These are phyloP conservation scores for Exsudoporus frostii DNA, from an alignment of 768 basidiomycete genomes.

Conservation along the genomic window DNA sequence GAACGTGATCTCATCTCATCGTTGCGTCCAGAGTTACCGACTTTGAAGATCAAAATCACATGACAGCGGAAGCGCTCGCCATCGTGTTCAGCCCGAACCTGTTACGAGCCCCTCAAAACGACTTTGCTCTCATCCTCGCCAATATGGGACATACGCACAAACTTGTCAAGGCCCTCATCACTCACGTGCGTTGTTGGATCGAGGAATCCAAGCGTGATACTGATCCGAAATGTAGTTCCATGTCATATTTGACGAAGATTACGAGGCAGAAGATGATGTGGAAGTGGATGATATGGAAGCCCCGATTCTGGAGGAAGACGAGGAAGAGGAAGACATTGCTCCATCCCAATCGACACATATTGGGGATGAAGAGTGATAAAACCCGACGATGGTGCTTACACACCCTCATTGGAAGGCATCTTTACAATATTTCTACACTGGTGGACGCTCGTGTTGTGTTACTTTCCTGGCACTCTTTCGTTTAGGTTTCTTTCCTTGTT, in stretches of 20 bases:
- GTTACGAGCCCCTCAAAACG: conserved; percentile 72
- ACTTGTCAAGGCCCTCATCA: conserved; percentile 72
- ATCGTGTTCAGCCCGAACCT: conserved; percentile 86
- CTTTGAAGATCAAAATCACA: conserved; percentile 84
- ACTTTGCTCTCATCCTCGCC: conserved; percentile 71
- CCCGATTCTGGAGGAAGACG: conserved; percentile 61
- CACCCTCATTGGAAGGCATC: conserved; percentile 2
- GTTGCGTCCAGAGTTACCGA: conserved; percentile 64
- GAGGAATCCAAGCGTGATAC: not conserved
- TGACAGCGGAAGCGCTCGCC: conserved; percentile 82
- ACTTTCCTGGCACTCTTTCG: conserved; percentile 6
- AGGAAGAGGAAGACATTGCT: conserved; percentile 43
- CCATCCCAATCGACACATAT: conserved; percentile 24
- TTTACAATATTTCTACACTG: conserved; percentile 9
- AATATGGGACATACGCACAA: conserved; percentile 79
- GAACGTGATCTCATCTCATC: not conserved
- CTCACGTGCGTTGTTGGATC: conserved; percentile 54
- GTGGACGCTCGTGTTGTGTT: conserved; percentile 28
- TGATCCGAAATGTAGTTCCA: conserved; percentile 43
- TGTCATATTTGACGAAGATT: conserved; percentile 74
- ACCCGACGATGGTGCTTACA: conserved; percentile 9
- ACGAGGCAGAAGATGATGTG: conserved; percentile 46
- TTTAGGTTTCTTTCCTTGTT: not conserved
- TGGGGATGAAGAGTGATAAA: conserved; percentile 21
- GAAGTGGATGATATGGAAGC: conserved; percentile 67